A percentile compares a stretch with the other conserved stretches of the same genome.
Evolutionary conservation across 345 rosid species (phyloP).

Genomic region (Eucalyptus cloeziana): DNA sequence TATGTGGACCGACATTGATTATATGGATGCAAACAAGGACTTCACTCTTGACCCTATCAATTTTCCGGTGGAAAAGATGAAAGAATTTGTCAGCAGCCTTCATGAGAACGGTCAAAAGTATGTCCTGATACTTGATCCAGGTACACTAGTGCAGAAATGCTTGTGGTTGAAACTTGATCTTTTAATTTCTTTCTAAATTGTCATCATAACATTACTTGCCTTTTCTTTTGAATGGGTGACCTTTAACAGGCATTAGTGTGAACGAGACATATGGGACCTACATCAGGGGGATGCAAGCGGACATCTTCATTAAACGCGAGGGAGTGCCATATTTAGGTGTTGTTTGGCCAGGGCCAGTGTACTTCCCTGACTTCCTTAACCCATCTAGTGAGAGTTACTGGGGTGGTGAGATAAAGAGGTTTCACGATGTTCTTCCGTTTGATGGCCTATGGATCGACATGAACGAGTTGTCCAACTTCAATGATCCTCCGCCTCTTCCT

Average conservation of each 20-base stretch:
- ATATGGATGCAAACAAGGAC: slow-evolving; percentile 63
- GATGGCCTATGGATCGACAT: slow-evolving; percentile 84
- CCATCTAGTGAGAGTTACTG: slow-evolving; percentile 31
- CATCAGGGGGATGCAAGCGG: slow-evolving; percentile 54
- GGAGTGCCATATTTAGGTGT: slow-evolving; percentile 47
- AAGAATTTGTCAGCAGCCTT: not conserved
- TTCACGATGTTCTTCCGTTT: slow-evolving; percentile 30
- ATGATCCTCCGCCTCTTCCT: slow-evolving; percentile 14
- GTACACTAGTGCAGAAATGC: slow-evolving; percentile 3
- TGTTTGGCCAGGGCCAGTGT: slow-evolving; percentile 63
- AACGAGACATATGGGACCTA: slow-evolving; percentile 33
- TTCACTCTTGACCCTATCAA: slow-evolving; percentile 62
- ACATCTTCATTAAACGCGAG: slow-evolving; percentile 35
- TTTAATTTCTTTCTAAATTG: not conserved
- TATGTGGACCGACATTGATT: slow-evolving; percentile 74
- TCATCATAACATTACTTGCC: not conserved
- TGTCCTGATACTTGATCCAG: slow-evolving; percentile 60
- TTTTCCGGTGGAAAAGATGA: slow-evolving; percentile 21
- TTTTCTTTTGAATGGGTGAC: not conserved
- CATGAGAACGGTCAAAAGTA: slow-evolving; percentile 40
- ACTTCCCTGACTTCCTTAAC: slow-evolving; percentile 63
- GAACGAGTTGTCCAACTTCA: slow-evolving; percentile 66
- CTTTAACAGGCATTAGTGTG: slow-evolving; percentile 34
- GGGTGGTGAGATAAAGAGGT: slow-evolving; percentile 43
- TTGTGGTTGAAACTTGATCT: not conserved